These are phyloP conservation scores for Pichia sp. DNA, from an alignment of 1,139 yeast species.

Conservation along the genomic window DNA sequence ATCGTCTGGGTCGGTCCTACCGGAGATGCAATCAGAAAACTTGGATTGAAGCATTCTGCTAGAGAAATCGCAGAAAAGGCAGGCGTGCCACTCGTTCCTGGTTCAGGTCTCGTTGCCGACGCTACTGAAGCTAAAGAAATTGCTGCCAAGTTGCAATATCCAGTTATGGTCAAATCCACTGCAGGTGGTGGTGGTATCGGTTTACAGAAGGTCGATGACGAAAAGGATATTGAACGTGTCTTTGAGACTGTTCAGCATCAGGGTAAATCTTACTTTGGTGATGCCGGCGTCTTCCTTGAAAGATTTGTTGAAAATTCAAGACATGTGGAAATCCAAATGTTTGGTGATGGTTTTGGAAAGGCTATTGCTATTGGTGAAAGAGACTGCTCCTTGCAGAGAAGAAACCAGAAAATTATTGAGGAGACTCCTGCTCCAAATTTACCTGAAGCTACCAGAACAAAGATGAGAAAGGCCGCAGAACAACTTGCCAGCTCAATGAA, in stretches of 20 bases:
- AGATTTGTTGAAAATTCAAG: constrained; percentile 90
- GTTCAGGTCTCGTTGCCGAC: constrained; percentile 70
- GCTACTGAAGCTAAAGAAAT: constrained; percentile 67
- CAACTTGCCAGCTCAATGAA: constrained; percentile 71
- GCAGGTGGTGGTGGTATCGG: constrained; percentile 99
- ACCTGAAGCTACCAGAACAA: constrained; percentile 67
- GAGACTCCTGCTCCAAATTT: constrained; percentile 97
- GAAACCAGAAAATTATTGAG: constrained; percentile 93
- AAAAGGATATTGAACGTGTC: constrained; percentile 70
- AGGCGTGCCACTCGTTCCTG: constrained; percentile 92
- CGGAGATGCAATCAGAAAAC: constrained; percentile 82
- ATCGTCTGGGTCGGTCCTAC: constrained; percentile 93
- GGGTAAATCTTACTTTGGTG: constrained; percentile 89
- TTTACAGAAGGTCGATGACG: constrained; percentile 81
- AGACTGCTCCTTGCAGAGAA: constrained; percentile 94
- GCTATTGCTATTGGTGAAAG: constrained; percentile 95
- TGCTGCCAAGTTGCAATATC: constrained; percentile 78
- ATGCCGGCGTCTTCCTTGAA: constrained; percentile 90
- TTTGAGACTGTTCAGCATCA: constrained; percentile 90
- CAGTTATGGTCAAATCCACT: constrained; percentile 93
- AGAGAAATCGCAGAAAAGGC: constrained; percentile 86
- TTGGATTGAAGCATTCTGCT: constrained; percentile 94
- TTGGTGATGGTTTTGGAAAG: constrained; percentile 90
- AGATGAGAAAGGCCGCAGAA: constrained; percentile 80
- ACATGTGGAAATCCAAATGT: constrained; percentile 93